phyloP scores from a whole-genome alignment of 176 grass and related monocot species.

The Phoenix dactylifera region DNA sequence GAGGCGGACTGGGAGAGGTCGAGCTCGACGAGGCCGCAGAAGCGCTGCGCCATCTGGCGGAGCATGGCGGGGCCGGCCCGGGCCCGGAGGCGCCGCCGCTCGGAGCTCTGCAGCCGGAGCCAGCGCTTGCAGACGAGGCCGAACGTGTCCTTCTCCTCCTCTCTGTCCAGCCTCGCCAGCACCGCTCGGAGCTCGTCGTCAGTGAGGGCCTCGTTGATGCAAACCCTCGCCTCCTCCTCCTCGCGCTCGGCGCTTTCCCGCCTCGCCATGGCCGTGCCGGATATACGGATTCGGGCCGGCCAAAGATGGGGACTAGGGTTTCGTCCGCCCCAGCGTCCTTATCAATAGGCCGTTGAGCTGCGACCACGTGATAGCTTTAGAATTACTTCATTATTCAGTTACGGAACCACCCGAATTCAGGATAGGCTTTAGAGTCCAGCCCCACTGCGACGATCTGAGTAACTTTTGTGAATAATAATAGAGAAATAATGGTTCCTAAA shows the following conservation, averaged over 20 bases:
- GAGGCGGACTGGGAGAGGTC: constrained; percentile 48
- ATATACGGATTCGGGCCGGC: neutral
- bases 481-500: no score
- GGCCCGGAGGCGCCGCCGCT: constrained; percentile 48
- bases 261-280: neutral
- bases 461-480: no score
- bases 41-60: constrained; percentile 50
- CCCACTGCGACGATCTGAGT: no score
- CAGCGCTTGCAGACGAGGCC: constrained; percentile 79
- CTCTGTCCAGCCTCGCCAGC: constrained; percentile 34
- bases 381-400: no score
- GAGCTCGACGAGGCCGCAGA: constrained; percentile 33
- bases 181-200: constrained; percentile 72
- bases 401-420: no score
- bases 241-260: neutral
- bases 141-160: constrained; percentile 62
- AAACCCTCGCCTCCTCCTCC: neutral
- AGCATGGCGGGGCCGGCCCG: constrained; percentile 68
- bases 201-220: constrained; percentile 61
- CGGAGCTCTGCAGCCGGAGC: constrained; percentile 75
- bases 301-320: neutral
- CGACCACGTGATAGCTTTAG: no score
- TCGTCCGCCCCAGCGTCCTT: no score
- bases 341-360: no score
- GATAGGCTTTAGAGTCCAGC: no score